These are phyloP conservation scores for Amphicarpaea edgeworthii DNA, from an alignment of 306 rosid genomes.

Conservation along the genomic window DNA sequence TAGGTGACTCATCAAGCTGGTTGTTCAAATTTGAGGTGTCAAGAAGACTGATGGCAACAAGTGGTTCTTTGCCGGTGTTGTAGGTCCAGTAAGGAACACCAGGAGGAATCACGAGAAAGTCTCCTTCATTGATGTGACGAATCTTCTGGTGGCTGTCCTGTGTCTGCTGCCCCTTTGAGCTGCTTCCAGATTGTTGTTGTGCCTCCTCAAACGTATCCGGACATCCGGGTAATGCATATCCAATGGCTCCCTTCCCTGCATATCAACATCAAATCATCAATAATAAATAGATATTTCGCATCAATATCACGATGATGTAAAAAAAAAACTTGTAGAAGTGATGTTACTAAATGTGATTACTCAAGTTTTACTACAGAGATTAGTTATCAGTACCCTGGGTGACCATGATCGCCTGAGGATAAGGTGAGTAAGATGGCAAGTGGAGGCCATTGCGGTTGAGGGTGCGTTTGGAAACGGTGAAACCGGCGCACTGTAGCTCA, in stretches of 20 bases:
- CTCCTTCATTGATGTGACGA: slow-evolving; percentile 29
- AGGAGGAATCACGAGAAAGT: slow-evolving; percentile 41
- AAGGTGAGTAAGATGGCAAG: slow-evolving; percentile 44
- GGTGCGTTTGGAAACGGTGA: slow-evolving; percentile 41
- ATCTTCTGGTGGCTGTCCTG: slow-evolving; percentile 50
- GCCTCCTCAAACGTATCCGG: slow-evolving; percentile 37
- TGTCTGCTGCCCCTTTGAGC: not conserved
- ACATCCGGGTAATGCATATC: slow-evolving; percentile 40
- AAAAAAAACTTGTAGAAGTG: too few relatives aligned
- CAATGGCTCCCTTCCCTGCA: slow-evolving; percentile 40
- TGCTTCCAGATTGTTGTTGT: not conserved
- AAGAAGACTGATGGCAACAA: slow-evolving; percentile 54
- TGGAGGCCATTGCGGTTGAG: slow-evolving; percentile 38
- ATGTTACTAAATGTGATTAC: too few relatives aligned
- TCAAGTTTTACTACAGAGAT: too few relatives aligned
- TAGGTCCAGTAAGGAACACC: slow-evolving; percentile 53
- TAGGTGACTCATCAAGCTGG: slow-evolving; percentile 58
- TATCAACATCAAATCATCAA: too few relatives aligned
- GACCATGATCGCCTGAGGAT: slow-evolving; percentile 31
- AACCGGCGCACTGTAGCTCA: slow-evolving; percentile 45
- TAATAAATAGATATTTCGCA: too few relatives aligned
- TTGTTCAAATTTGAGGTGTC: slow-evolving; percentile 53
- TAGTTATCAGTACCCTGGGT: slow-evolving; percentile 19
- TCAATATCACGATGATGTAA: too few relatives aligned
- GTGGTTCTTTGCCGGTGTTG: slow-evolving; percentile 18